These are phyloP conservation scores for Aphanomyces cochlioides DNA, from an alignment of 352 stramenopile genomes.

Conservation along the genomic window DNA sequence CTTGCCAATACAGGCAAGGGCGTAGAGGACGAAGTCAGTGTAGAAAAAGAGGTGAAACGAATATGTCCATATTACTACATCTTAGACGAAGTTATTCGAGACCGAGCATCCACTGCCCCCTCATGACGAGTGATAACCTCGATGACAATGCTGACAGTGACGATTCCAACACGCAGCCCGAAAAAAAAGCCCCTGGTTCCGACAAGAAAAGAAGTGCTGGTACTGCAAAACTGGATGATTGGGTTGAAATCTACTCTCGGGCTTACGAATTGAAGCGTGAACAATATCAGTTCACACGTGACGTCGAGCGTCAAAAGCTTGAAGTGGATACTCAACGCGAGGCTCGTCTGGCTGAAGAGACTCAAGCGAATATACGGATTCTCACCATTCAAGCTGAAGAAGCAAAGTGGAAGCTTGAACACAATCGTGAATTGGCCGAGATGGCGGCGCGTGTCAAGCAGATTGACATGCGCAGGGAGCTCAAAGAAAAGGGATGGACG, in stretches of 20 bases:
- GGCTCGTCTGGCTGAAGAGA: neutral
- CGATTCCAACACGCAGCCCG: neutral
- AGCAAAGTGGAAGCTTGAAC: slow-evolving; percentile 6
- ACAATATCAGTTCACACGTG: neutral
- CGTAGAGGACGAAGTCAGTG: slow-evolving; percentile 1
- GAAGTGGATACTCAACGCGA: slow-evolving; percentile 11
- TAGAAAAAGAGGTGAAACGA: neutral
- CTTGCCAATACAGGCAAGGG: neutral
- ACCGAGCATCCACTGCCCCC: slow-evolving; percentile 22
- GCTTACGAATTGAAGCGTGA: neutral
- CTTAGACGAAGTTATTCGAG: slow-evolving; percentile 28
- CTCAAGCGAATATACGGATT: neutral
- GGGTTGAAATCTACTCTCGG: neutral
- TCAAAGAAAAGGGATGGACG: slow-evolving; percentile 5
- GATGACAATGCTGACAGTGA: neutral
- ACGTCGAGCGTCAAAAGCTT: neutral
- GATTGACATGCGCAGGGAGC: neutral
- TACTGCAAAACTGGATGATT: neutral
- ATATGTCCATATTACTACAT: slow-evolving; percentile 31
- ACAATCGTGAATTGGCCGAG: neutral
- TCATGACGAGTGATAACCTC: slow-evolving; percentile 25
- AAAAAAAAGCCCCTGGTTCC: neutral
- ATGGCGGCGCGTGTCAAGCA: neutral
- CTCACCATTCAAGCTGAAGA: slow-evolving; percentile 1
- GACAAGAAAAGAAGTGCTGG: slow-evolving; percentile 6